A percentile compares a stretch with the other conserved stretches of the same genome.
Evolutionary conservation across 2,329 filamentous ascomycete species (phyloP).

Genomic region (Trichoderma pleuroti): DNA sequence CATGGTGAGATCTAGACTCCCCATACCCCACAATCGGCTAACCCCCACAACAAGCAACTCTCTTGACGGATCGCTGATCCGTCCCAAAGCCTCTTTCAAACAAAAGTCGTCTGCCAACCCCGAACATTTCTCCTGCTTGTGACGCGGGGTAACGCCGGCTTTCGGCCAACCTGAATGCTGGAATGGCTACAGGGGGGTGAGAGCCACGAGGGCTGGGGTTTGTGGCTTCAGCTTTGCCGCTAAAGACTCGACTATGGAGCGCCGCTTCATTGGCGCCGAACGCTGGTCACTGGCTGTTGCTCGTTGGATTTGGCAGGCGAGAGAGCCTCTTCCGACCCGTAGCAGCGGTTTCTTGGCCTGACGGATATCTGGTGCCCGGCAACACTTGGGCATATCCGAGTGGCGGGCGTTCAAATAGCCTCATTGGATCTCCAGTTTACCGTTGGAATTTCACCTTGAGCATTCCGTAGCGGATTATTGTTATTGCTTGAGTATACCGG

Average conservation of each 20-base stretch:
- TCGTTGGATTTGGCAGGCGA: not conserved
- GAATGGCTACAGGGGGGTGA: not conserved
- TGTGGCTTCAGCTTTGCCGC: slow-evolving; percentile 1
- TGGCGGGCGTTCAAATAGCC: slow-evolving; percentile 17
- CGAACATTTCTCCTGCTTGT: slow-evolving; percentile 10
- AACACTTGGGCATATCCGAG: slow-evolving; percentile 4
- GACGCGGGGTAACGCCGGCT: slow-evolving; percentile 10
- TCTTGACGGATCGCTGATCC: slow-evolving; percentile 1
- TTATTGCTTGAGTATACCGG: not conserved
- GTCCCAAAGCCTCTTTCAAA: not conserved
- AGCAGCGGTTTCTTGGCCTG: not conserved
- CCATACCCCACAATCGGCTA: slow-evolving; percentile 18
- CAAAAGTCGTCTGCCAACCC: not conserved
- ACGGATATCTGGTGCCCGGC: slow-evolving; percentile 10
- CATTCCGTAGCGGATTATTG: not conserved
- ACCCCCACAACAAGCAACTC: slow-evolving; percentile 1
- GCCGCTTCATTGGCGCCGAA: not conserved
- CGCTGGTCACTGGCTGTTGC: not conserved
- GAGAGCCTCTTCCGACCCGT: slow-evolving; percentile 6
- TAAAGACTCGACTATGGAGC: slow-evolving; percentile 4
- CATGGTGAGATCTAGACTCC: slow-evolving; percentile 12
- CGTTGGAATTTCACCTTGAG: not conserved
- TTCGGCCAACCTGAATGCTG: slow-evolving; percentile 8
- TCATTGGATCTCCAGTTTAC: not conserved
- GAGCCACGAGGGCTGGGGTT: not conserved